Evolutionary conservation across 108 stramenopile species (phyloP).

Genomic region (Cyclotella distinguenda): DNA sequence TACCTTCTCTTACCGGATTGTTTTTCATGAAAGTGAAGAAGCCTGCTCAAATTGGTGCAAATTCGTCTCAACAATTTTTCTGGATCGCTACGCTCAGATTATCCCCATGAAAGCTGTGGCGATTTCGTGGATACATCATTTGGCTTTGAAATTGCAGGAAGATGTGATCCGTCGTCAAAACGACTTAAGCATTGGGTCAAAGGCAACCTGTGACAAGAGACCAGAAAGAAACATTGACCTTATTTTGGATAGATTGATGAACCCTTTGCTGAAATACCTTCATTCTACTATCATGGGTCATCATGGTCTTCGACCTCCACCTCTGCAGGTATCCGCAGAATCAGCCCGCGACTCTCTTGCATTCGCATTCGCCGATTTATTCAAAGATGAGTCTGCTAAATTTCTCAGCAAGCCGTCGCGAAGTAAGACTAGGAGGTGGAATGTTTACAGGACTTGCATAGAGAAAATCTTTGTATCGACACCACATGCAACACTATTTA

Average conservation of each 20-base stretch:
- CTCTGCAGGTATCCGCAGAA: neutral
- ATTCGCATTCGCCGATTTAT: slow-evolving; percentile 26
- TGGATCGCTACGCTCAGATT: slow-evolving; percentile 24
- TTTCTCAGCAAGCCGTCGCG: slow-evolving; percentile 30
- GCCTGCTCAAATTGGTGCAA: slow-evolving; percentile 12
- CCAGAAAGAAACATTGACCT: slow-evolving; percentile 5
- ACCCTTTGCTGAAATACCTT: slow-evolving; percentile 31
- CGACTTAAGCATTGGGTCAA: neutral
- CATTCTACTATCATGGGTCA: slow-evolving; percentile 24
- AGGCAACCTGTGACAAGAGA: neutral
- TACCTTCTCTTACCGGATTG: neutral
- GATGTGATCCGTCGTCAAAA: slow-evolving; percentile 12
- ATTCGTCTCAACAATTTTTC: slow-evolving; percentile 26
- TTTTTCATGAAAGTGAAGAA: slow-evolving; percentile 5
- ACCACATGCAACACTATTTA: slow-evolving; percentile 24
- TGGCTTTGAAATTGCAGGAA: slow-evolving; percentile 21
- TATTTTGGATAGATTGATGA: slow-evolving; percentile 23
- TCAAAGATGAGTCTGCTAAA: slow-evolving; percentile 31
- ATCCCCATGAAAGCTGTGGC: neutral
- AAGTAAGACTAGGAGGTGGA: slow-evolving; percentile 34
- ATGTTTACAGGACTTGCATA: slow-evolving; percentile 35
- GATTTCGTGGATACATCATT: slow-evolving; percentile 24
- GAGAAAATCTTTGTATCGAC: slow-evolving; percentile 34
- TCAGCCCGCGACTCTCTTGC: slow-evolving; percentile 13
- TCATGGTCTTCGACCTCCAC: neutral